Evolutionary conservation across 768 basidiomycete genomes (phyloP).

Genomic region (Mycena galopus): DNA sequence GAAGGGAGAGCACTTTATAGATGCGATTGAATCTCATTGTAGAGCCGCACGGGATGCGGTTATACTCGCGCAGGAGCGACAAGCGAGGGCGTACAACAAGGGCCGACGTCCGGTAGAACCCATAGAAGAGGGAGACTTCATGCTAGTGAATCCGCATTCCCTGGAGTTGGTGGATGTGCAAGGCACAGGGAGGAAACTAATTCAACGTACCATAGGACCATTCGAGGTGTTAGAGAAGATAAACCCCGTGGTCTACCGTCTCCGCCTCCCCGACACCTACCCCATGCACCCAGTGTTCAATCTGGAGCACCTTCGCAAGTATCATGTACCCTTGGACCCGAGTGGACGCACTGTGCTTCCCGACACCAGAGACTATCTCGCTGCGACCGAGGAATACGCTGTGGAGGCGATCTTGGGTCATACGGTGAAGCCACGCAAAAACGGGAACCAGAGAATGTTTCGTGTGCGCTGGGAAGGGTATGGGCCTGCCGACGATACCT

Average conservation of each 20-base stretch:
- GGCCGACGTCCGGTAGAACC: not conserved
- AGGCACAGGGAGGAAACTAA: not conserved
- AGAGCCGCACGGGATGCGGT: not conserved
- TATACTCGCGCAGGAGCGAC: too few species aligned
- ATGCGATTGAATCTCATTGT: not conserved
- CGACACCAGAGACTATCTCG: not conserved
- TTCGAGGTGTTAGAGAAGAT: not conserved
- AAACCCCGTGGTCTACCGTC: not conserved
- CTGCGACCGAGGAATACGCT: not conserved
- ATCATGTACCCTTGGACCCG: not conserved
- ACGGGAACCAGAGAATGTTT: not conserved
- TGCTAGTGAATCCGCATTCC: not conserved
- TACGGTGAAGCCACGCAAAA: not conserved
- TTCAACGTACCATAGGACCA: too few species aligned
- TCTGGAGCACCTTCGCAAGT: not conserved
- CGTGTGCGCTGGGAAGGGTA: not conserved
- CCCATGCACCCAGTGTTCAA: not conserved
- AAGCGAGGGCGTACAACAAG: not conserved
- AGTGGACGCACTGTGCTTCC: not conserved
- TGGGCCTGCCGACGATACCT: too few species aligned
- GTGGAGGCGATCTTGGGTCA: not conserved
- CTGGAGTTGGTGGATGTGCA: not conserved
- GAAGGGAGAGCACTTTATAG: not conserved
- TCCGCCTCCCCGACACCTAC: not conserved
- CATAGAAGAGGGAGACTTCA: not conserved